Percentiles rank a stretch among this genome's conserved stretches.
Evolutionary conservation across 2,329 filamentous ascomycete genomes (phyloP).

Genomic region (Calonectria leucothoes): DNA sequence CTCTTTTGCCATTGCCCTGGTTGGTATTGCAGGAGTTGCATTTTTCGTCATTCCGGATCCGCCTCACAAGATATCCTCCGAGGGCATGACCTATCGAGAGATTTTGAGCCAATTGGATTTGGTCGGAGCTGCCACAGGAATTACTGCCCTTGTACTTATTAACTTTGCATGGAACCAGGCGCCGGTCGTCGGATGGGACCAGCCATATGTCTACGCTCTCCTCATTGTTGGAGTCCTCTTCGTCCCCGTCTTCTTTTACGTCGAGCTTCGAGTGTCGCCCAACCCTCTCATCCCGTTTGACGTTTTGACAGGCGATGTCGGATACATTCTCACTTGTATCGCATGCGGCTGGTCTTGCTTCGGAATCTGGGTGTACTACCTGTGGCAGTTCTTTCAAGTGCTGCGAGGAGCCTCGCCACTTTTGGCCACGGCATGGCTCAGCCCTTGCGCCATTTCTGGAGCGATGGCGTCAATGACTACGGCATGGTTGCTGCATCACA

Average conservation of each 20-base stretch:
- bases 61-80: conserved; percentile 28
- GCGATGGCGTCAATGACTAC: conserved; percentile 57
- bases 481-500: conserved; percentile 52
- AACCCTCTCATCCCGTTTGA: conserved; percentile 69
- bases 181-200: conserved; percentile 67
- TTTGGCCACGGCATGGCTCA: conserved; percentile 56
- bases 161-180: conserved; percentile 78
- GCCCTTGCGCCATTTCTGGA: conserved; percentile 57
- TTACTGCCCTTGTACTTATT: conserved; percentile 68
- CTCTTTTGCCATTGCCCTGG: conserved; percentile 51
- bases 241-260: conserved; percentile 65
- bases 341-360: conserved; percentile 66
- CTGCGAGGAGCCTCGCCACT: conserved; percentile 56
- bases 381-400: conserved; percentile 61
- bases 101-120: conserved; percentile 52
- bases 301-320: conserved; percentile 56
- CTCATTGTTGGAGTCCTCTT: conserved; percentile 69
- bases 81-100: conserved; percentile 21
- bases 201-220: conserved; percentile 65
- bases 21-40: conserved; percentile 46
- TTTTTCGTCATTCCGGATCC: conserved; percentile 50
- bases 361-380: conserved; percentile 65
- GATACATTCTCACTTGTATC: conserved; percentile 68
- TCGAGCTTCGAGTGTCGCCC: conserved; percentile 61
- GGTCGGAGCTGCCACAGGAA: conserved; percentile 56